phyloP scores from a whole-genome alignment of 805 yeast species.

The Ogataea salicorniae region DNA sequence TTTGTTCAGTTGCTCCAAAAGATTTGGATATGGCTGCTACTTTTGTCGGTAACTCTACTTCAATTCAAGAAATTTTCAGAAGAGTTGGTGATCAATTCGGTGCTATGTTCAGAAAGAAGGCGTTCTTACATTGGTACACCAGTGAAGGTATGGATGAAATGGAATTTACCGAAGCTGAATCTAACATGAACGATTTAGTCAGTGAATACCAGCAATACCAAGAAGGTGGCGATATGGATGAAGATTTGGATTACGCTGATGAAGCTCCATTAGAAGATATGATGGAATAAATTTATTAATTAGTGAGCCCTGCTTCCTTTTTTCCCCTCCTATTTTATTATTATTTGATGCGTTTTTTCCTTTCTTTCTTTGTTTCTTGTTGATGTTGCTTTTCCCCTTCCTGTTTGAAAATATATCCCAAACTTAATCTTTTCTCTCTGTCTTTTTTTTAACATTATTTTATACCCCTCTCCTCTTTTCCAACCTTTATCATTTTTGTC shows the following conservation, averaged over 20 bases:
- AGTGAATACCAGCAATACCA: constrained; percentile 91
- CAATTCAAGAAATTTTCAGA: constrained; percentile 85
- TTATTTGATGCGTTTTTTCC: not conserved
- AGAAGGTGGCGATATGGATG: constrained; percentile 73
- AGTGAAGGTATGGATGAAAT: constrained; percentile 95
- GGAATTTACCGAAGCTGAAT: constrained; percentile 92
- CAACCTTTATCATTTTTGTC: not conserved
- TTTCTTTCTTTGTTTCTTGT: constrained; percentile 3
- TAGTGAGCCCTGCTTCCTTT: not conserved
- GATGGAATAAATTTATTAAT: constrained; percentile 22
- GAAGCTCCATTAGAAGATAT: constrained; percentile 57
- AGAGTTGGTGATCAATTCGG: constrained; percentile 86
- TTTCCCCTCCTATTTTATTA: not conserved
- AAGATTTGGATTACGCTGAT: constrained; percentile 63
- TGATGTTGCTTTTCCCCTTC: too few species aligned
- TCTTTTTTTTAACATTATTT: constrained; percentile 1
- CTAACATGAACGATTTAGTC: constrained; percentile 83
- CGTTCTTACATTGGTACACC: constrained; percentile 95
- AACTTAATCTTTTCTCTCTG: constrained; percentile 2
- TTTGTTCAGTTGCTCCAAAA: constrained; percentile 85
- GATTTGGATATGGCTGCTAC: constrained; percentile 88
- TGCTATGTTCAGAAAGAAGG: constrained; percentile 90
- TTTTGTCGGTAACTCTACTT: constrained; percentile 87
- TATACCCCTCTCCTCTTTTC: not conserved
- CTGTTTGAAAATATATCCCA: not conserved